Evolutionary conservation across 164 flowering plant species (phyloP), one percentile per base, ranked within the genome.

Genomic region (Magnolia sinica): DNA sequence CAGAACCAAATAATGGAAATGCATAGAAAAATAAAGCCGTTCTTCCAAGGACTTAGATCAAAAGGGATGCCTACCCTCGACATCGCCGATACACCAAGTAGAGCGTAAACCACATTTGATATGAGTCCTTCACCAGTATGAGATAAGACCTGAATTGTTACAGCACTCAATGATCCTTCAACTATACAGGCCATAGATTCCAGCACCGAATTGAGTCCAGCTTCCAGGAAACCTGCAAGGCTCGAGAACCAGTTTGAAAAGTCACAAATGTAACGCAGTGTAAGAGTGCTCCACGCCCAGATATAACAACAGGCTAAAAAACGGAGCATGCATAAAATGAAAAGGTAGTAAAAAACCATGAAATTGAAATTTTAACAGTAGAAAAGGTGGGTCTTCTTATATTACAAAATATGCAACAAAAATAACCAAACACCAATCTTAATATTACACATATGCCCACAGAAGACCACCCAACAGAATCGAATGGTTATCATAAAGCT

Each of bases 51-150:
- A 59, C 23, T 7, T 52, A 61, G 23, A 64, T 64, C 22, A 13
- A 20, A 64, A 74, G 24, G 18, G 24, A 3, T 27, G 13, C 72
- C 83, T 92, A 96, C 99, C 98, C 98, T 88, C 77, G 99, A 92
- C 95, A 96, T 92, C 77, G 98, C 99, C 10, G 97, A 89, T 76
- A 92, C 92, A 74, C 99, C 98, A 81, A 96, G 99, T 78, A 96
- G 87, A 78, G 99, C 99, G 81, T 96, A 96, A 66, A 96, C 82
- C 73, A 96, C 83, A 77, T 91, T 94, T 22, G 98, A 94, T 55
- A 96, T 86, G 23, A 96, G 90, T 76, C 98, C 97, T 83, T 96
- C 99, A 45, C 98, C 98, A 82, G 89, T 80, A 66, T 70, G 87
- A 70, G 95, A 94, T 70, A 91, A 81, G 77, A 96, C 92, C 74